Evolutionary conservation across 805 yeast genomes (phyloP), one percentile per base, ranked within the genome.

Genomic region (Candida nonsorbophila): DNA sequence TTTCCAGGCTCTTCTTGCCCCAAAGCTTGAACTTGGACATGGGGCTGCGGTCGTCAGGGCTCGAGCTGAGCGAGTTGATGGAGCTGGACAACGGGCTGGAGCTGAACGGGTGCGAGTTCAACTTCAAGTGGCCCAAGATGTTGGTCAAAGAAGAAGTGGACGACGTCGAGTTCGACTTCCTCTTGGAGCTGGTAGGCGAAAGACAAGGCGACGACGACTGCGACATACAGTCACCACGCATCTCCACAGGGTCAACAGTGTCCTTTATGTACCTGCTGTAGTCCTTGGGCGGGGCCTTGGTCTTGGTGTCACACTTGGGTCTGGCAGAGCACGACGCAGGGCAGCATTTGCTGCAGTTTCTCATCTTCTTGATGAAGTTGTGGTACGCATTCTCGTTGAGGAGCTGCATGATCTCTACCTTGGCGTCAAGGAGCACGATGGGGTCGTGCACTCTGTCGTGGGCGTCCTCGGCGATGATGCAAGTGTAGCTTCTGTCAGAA

Each of bases 401-500:
- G 9, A 62, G 36, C 28, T 47, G 59, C 19, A 56, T 34, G 14
- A 54, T 52, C 31, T 62, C 67, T 14, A 40, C 30, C 28, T 55
- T 52, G 8, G 64, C 64, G 3, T 36, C 37, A 24, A 42, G 22
- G 13, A 62, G 42, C 13, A 48, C 44, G 5, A 16, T 16, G 2
- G 66, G 67, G 18, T 36, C 33, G 25, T 55, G 61, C 8, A 58
- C 38, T 12, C 39, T 42, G 8, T 28, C 30, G 6, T 17, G 25
- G 9, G 16, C 17, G 9, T 18, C 20, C 16, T 46, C 45, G 8
- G 29, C 33, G 19, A 51, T 22, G 22, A 60, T 43, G 8, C 42
- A 39, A 10, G 53, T 45, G 35, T 48, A 55, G 3, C 69, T 51
- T 6, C 56, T 53, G 34, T 55, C 44, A 0, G 77, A 67, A 14